Evolutionary conservation across 805 yeast genomes (phyloP).

Genomic region (Schwanniomyces yamadae): DNA sequence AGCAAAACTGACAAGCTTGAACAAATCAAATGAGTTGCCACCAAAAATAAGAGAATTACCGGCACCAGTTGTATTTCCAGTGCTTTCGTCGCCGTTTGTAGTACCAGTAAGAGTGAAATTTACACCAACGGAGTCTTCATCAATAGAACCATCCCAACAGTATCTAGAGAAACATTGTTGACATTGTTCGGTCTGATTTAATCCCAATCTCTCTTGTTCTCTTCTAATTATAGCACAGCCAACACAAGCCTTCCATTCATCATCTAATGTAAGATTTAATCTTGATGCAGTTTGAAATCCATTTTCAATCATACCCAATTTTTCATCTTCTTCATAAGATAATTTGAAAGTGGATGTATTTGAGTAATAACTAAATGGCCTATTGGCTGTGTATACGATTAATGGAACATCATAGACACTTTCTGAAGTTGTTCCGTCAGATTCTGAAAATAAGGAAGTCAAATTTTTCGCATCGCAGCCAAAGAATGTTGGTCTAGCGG

Average conservation of each 20-base stretch:
- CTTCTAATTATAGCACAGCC: slow-evolving; percentile 84
- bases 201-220: slow-evolving; percentile 65
- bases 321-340: slow-evolving; percentile 57
- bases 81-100: slow-evolving; percentile 22
- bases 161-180: slow-evolving; percentile 64
- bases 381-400: slow-evolving; percentile 74
- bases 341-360: slow-evolving; percentile 75
- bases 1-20: slow-evolving; percentile 19
- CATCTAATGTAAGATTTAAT: slow-evolving; percentile 64
- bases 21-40: slow-evolving; percentile 8
- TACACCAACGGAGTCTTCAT: slow-evolving; percentile 15
- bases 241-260: slow-evolving; percentile 69
- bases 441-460: slow-evolving; percentile 41
- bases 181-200: slow-evolving; percentile 68
- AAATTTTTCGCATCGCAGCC: slow-evolving; percentile 74
- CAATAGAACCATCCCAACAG: slow-evolving; percentile 67
- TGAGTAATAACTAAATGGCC: slow-evolving; percentile 61
- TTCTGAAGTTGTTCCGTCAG: slow-evolving; percentile 9
- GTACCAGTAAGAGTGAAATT: slow-evolving; percentile 31
- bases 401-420: slow-evolving; percentile 59
- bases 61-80: slow-evolving; percentile 21
- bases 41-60: slow-evolving; percentile 12
- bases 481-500: slow-evolving; percentile 73
- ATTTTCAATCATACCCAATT: slow-evolving; percentile 60
- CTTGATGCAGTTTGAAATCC: slow-evolving; percentile 73